These are phyloP conservation scores for Diplodia scrobiculata DNA, from an alignment of 2,329 filamentous ascomycete species.

Conservation along the genomic window DNA sequence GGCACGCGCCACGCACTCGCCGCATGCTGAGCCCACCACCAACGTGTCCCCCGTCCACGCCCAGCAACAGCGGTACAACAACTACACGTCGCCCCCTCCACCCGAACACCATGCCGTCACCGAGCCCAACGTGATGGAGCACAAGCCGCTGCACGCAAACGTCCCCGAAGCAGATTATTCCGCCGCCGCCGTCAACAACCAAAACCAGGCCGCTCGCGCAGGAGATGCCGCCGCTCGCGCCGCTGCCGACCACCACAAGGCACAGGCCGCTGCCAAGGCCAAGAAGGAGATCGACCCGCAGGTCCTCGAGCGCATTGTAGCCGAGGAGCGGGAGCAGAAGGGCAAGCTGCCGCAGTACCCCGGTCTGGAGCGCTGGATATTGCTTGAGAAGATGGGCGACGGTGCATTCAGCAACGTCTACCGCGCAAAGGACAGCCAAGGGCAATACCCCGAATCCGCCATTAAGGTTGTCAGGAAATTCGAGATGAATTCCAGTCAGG, in stretches of 20 bases:
- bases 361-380: constrained; percentile 79
- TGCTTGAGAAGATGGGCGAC: constrained; percentile 97
- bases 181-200: constrained; percentile 61
- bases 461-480: constrained; percentile 99
- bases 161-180: constrained; percentile 61
- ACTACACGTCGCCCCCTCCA: constrained; percentile 45
- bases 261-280: constrained; percentile 50
- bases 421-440: constrained; percentile 74
- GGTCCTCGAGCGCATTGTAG: constrained; percentile 81
- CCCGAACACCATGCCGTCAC: constrained; percentile 60
- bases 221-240: constrained; percentile 66
- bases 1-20: constrained; percentile 68
- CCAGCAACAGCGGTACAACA: constrained; percentile 51
- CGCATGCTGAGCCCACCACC: constrained; percentile 63
- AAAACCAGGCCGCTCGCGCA: constrained; percentile 69
- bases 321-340: constrained; percentile 85
- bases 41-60: constrained; percentile 66
- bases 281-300: constrained; percentile 57
- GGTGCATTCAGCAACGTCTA: constrained; percentile 99
- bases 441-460: constrained; percentile 76
- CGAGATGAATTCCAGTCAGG: constrained; percentile 98
- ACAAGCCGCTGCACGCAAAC: constrained; percentile 56
- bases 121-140: constrained; percentile 64
- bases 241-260: constrained; percentile 63
- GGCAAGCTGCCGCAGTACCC: constrained; percentile 85